phyloP scores from a whole-genome alignment of 352 stramenopile genomes.

The Pythium phragmiticola region DNA sequence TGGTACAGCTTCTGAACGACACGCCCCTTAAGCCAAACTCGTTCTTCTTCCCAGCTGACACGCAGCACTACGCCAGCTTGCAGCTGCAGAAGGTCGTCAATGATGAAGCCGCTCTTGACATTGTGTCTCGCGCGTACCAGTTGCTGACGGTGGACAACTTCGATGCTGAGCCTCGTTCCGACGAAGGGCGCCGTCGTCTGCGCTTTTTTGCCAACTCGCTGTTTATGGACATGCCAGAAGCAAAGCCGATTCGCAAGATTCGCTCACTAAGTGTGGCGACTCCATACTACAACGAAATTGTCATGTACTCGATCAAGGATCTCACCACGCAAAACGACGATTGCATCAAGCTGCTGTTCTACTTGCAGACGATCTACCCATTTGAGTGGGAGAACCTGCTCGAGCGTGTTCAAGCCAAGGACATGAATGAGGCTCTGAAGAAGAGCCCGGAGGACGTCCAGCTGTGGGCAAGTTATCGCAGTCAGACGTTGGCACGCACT shows the following conservation, averaged over 20 bases:
- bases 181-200: constrained; percentile 78
- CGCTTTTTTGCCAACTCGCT: constrained; percentile 88
- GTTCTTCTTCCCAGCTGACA: constrained; percentile 88
- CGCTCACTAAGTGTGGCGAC: constrained; percentile 80
- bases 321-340: constrained; percentile 83
- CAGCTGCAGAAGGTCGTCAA: constrained; percentile 82
- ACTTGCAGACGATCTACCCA: constrained; percentile 89
- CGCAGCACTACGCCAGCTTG: constrained; percentile 81
- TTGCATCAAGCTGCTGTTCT: constrained; percentile 96
- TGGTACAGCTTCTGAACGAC: constrained; percentile 82
- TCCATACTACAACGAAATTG: constrained; percentile 90
- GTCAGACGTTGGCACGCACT: constrained; percentile 82
- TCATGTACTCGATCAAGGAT: constrained; percentile 89
- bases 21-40: constrained; percentile 85
- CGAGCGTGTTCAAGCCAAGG: constrained; percentile 70
- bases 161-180: constrained; percentile 82
- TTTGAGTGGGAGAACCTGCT: constrained; percentile 88
- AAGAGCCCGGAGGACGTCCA: constrained; percentile 80
- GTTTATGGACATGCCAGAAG: constrained; percentile 90
- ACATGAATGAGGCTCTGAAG: constrained; percentile 84
- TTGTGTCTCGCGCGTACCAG: constrained; percentile 84
- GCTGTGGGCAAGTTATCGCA: constrained; percentile 82
- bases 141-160: constrained; percentile 88
- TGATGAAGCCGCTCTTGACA: constrained; percentile 77
- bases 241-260: constrained; percentile 84